A percentile compares a stretch with the other conserved stretches of the same genome.
phyloP scores from a whole-genome alignment of 345 rosid species.

The Citropsis articulata region DNA sequence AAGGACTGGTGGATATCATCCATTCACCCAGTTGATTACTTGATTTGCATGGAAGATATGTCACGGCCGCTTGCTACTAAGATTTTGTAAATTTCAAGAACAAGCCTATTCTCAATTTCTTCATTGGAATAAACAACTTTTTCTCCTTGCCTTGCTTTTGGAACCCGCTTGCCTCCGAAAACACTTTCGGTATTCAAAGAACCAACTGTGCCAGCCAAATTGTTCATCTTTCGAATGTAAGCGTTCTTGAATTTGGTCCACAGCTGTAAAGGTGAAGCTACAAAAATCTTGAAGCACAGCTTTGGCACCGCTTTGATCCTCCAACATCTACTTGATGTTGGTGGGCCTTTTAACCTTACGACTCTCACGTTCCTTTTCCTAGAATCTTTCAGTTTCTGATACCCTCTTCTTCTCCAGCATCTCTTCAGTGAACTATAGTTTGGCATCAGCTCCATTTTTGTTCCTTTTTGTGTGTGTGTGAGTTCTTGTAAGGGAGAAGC shows the following conservation, averaged over 20 bases:
- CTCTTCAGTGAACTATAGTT: constrained; percentile 22
- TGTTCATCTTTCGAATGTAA: constrained; percentile 36
- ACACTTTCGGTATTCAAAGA: constrained; percentile 13
- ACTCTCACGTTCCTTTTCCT: constrained; percentile 25
- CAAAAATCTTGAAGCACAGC: constrained; percentile 18
- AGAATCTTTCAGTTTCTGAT: constrained; percentile 22
- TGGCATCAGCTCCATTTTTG: constrained; percentile 21
- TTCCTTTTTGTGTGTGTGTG: background rate
- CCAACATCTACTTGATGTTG: constrained; percentile 30
- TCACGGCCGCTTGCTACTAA: constrained; percentile 19
- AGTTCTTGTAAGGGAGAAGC: background rate
- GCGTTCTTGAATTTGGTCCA: constrained; percentile 28
- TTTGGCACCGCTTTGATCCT: constrained; percentile 29
- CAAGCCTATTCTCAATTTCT: constrained; percentile 32
- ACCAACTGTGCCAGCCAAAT: constrained; percentile 25
- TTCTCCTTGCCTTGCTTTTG: constrained; percentile 18
- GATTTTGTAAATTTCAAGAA: constrained; percentile 38
- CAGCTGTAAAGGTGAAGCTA: constrained; percentile 27
- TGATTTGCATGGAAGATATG: background rate
- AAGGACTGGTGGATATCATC: no score
- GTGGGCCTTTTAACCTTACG: constrained; percentile 15
- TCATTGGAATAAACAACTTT: constrained; percentile 4
- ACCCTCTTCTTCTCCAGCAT: constrained; percentile 32
- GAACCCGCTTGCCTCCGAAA: constrained; percentile 30
- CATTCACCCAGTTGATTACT: no score